phyloP scores from a whole-genome alignment of 1,284 basidiomycete species.

The Phellinidium pouzarii region DNA sequence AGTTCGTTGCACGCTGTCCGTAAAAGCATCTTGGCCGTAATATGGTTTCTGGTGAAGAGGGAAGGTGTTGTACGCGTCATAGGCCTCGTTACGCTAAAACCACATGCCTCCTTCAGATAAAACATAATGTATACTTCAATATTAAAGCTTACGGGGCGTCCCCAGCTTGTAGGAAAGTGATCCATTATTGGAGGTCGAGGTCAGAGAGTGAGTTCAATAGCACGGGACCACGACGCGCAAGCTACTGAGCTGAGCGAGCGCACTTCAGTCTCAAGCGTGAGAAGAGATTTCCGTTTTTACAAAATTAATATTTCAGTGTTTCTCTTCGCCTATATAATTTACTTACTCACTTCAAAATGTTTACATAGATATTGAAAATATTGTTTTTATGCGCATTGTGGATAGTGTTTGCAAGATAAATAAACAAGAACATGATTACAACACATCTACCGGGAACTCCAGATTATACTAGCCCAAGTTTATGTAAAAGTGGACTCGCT shows the following conservation, averaged over 20 bases:
- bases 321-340: constrained; percentile 9
- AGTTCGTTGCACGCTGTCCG: constrained; percentile 64
- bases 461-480: too few relatives aligned
- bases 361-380: too few relatives aligned
- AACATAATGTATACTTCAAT: neutral
- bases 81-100: constrained; percentile 60
- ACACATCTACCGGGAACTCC: too few relatives aligned
- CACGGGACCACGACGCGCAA: constrained; percentile 7
- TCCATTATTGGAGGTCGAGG: constrained; percentile 44
- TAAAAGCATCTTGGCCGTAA: constrained; percentile 49
- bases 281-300: neutral
- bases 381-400: too few relatives aligned
- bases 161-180: constrained; percentile 78
- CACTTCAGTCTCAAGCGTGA: constrained; percentile 11
- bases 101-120: constrained; percentile 9
- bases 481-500: too few relatives aligned
- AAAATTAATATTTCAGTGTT: neutral
- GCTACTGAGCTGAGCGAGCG: too few relatives aligned
- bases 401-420: too few relatives aligned
- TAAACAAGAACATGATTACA: too few relatives aligned
- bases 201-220: neutral
- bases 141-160: constrained; percentile 56
- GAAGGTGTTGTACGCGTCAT: constrained; percentile 69
- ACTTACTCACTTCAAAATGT: too few relatives aligned
- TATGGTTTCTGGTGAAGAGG: constrained; percentile 58